phyloP scores from a whole-genome alignment of 768 basidiomycete genomes.

The Trametes coccinea region DNA sequence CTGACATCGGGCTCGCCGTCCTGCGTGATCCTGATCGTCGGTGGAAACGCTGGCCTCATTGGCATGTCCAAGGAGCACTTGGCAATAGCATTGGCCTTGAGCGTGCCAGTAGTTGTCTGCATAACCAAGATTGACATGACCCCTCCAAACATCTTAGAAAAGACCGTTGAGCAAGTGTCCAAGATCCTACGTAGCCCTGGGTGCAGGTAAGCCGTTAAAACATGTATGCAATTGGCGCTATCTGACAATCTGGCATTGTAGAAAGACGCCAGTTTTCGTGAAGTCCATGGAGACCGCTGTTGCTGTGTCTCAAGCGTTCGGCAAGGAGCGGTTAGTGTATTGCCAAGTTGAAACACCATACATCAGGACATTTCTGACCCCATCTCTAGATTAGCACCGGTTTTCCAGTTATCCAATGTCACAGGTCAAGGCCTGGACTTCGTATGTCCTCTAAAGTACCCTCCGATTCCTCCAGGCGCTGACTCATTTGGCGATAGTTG shows the following conservation, averaged over 20 bases:
- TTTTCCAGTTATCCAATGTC: constrained; percentile 92
- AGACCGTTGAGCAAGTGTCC: constrained; percentile 88
- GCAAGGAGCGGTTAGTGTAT: constrained; percentile 60
- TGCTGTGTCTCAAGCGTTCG: constrained; percentile 73
- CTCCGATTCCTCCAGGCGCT: neutral
- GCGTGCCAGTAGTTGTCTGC: constrained; percentile 90
- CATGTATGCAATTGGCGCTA: neutral
- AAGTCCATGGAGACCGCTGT: constrained; percentile 80
- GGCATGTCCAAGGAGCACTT: constrained; percentile 97
- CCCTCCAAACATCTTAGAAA: constrained; percentile 84
- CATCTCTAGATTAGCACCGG: constrained; percentile 71
- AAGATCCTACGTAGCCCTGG: constrained; percentile 94
- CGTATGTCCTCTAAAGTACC: constrained; percentile 40
- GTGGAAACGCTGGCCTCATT: constrained; percentile 90
- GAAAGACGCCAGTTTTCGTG: constrained; percentile 83
- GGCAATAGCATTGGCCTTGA: constrained; percentile 90
- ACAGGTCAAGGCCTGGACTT: constrained; percentile 89
- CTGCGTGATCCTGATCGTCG: constrained; percentile 91
- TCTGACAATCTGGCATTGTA: constrained; percentile 30
- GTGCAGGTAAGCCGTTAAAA: constrained; percentile 59
- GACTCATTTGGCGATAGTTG: constrained; percentile 44
- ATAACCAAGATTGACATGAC: constrained; percentile 99
- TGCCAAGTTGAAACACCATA: neutral
- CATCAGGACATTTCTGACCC: too few species aligned
- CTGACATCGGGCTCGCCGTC: constrained; percentile 92